phyloP scores from a whole-genome alignment of 768 basidiomycete genomes.

The Mycena polygramma region DNA sequence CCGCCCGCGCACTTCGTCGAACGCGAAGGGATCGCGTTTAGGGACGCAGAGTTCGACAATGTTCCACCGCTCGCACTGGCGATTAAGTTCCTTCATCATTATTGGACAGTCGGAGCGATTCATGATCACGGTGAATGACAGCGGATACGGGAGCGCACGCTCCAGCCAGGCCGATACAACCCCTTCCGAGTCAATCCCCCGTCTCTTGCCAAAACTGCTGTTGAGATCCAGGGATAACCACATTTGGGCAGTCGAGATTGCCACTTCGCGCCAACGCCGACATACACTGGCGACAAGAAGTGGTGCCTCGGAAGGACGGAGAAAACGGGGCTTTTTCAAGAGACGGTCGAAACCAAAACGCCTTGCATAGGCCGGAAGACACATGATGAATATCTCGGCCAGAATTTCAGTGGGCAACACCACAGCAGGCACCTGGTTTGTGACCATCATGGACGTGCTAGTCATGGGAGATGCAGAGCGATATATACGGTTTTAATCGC shows the following conservation, averaged over 20 bases:
- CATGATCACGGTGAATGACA: conserved; percentile 2
- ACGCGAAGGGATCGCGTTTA: neutral
- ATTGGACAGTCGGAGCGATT: neutral
- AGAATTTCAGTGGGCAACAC: conserved; percentile 7
- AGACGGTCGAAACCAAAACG: no score
- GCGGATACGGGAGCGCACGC: conserved; percentile 9
- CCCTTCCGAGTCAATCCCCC: neutral
- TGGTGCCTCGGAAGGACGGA: conserved; percentile 9
- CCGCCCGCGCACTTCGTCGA: conserved; percentile 12
- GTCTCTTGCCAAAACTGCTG: no score
- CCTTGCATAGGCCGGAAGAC: neutral
- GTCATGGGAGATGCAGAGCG: no score
- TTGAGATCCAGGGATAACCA: neutral
- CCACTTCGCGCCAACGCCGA: conserved; percentile 11
- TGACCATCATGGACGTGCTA: neutral
- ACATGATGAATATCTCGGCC: conserved; percentile 11
- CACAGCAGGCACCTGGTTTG: neutral
- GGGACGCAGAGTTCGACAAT: neutral
- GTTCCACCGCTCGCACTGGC: conserved; percentile 17
- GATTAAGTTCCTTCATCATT: conserved; percentile 1
- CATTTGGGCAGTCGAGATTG: conserved; percentile 5
- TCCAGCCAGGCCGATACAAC: conserved; percentile 1
- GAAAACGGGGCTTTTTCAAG: neutral
- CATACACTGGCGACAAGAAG: conserved; percentile 9
- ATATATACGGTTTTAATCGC: no score